phyloP scores from a whole-genome alignment of 2,329 filamentous ascomycete genomes.

The Coleophoma crateriformis region DNA sequence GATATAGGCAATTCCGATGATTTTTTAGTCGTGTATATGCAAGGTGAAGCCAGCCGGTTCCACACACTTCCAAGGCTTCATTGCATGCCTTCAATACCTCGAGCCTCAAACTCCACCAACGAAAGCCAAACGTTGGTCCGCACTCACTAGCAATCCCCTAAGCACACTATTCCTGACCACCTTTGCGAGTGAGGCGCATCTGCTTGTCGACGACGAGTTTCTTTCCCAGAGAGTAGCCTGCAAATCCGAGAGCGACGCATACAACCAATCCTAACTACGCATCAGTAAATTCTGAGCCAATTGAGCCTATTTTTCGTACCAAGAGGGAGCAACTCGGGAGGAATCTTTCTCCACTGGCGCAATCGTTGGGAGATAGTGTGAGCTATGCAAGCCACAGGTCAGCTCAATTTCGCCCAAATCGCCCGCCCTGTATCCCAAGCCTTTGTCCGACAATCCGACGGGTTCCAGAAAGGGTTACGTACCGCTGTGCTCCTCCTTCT shows the following conservation, averaged over 20 bases:
- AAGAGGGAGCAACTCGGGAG: slow-evolving; percentile 89
- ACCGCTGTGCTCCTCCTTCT: slow-evolving; percentile 66
- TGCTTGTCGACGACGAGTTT: slow-evolving; percentile 90
- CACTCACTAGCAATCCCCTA: neutral
- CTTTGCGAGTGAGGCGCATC: slow-evolving; percentile 75
- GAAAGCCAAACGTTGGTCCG: neutral
- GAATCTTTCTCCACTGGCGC: slow-evolving; percentile 82
- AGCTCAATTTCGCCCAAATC: slow-evolving; percentile 7
- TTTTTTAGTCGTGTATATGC: no score
- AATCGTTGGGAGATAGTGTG: slow-evolving; percentile 97
- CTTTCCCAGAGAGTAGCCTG: slow-evolving; percentile 72
- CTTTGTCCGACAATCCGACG: slow-evolving; percentile 7
- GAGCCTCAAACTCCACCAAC: slow-evolving; percentile 1
- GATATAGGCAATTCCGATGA: no score
- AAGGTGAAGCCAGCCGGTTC: neutral
- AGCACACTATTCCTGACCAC: slow-evolving; percentile 26
- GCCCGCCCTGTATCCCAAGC: slow-evolving; percentile 1
- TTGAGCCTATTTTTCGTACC: slow-evolving; percentile 52
- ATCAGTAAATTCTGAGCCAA: slow-evolving; percentile 17
- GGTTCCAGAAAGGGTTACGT: slow-evolving; percentile 32
- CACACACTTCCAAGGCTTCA: slow-evolving; percentile 13
- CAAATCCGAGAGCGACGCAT: slow-evolving; percentile 75
- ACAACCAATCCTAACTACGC: slow-evolving; percentile 65
- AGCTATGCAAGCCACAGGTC: slow-evolving; percentile 46
- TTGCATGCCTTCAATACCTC: neutral